These are phyloP conservation scores for Physcia stellaris DNA, from an alignment of 495 filamentous ascomycete species.

Conservation along the genomic window DNA sequence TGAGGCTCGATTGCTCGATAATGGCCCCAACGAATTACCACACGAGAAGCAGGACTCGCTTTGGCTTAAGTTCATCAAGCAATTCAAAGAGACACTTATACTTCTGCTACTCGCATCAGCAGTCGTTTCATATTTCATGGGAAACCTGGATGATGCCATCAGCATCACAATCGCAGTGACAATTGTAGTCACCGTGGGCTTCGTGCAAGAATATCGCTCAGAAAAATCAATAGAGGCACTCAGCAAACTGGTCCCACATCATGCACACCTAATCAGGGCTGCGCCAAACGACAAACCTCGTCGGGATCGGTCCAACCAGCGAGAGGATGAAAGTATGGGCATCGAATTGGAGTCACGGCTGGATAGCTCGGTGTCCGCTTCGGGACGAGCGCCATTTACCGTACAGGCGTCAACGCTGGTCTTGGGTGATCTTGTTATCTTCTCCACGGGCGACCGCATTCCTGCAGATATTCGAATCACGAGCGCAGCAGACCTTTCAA, in stretches of 20 bases:
- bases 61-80: conserved; percentile 88
- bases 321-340: conserved; percentile 14
- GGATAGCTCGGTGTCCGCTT: conserved; percentile 23
- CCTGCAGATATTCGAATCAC: conserved; percentile 95
- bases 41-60: conserved; percentile 86
- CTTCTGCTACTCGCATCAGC: conserved; percentile 87
- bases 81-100: conserved; percentile 86
- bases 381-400: conserved; percentile 60
- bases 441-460: conserved; percentile 90
- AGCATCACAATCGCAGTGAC: conserved; percentile 91
- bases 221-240: conserved; percentile 95
- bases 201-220: conserved; percentile 93
- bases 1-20: conserved; percentile 55
- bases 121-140: conserved; percentile 77
- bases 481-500: conserved; percentile 68
- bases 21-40: conserved; percentile 90
- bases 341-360: conserved; percentile 19
- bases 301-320: conserved; percentile 6
- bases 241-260: conserved; percentile 84
- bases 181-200: conserved; percentile 92
- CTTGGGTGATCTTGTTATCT: conserved; percentile 80
- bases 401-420: conserved; percentile 80
- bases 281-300: conserved; percentile 18
- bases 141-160: conserved; percentile 89
- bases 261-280: conserved; percentile 76